Percentiles rank a stretch among this genome's conserved stretches.
Evolutionary conservation across 352 stramenopile genomes (phyloP).

Genomic region (Blastocystis hominis): DNA sequence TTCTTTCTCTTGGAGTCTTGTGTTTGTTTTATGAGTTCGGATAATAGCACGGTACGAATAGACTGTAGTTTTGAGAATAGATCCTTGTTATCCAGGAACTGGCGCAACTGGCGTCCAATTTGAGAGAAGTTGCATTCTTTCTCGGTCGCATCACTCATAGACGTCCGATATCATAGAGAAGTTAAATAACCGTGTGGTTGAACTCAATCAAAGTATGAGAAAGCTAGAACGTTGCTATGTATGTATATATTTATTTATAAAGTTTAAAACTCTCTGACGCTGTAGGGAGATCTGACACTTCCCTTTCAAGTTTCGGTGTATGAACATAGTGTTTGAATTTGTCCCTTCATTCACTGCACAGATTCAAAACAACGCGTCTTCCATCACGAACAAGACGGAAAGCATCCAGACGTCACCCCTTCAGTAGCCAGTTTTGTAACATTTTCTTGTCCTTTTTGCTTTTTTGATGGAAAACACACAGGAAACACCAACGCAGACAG

Average conservation of each 20-base stretch:
- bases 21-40: constrained; percentile 42
- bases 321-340: constrained; percentile 1
- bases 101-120: background rate
- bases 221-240: constrained; percentile 40
- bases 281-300: constrained; percentile 22
- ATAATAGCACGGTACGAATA: background rate
- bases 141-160: background rate
- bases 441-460: background rate
- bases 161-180: constrained; percentile 4
- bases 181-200: background rate
- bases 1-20: background rate
- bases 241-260: background rate
- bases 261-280: too few relatives aligned
- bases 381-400: background rate
- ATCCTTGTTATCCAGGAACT: constrained; percentile 52
- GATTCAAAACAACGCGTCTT: background rate
- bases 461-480: background rate
- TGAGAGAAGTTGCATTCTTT: background rate
- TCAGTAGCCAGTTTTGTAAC: background rate
- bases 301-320: constrained; percentile 47
- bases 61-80: background rate
- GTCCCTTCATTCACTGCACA: background rate
- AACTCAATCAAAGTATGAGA: constrained; percentile 51
- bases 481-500: background rate
- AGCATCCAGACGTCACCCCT: background rate